Conservation (phyloP, 352 stramenopile species). For the Pythium dissimile region DNA sequence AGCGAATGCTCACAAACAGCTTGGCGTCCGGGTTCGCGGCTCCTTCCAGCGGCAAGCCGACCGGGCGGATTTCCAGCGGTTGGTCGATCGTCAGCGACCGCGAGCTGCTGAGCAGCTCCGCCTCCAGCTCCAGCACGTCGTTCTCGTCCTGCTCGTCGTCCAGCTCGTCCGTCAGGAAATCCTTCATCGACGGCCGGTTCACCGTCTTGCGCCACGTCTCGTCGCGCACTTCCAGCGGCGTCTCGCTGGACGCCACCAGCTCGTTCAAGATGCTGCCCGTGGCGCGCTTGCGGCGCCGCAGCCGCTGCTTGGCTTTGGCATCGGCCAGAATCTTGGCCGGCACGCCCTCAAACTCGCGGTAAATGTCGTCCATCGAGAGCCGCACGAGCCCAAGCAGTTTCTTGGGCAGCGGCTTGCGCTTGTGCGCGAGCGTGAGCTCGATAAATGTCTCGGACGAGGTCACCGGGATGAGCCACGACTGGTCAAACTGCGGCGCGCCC, state of each 20-base stretch:
- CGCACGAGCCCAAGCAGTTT: conserved; percentile 70
- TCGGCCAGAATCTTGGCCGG: conserved; percentile 68
- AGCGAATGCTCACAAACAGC: conserved; percentile 78
- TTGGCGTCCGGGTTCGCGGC: conserved; percentile 46
- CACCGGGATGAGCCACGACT: conserved; percentile 81
- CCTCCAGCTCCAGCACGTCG: conserved; percentile 64
- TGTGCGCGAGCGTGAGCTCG: conserved; percentile 80
- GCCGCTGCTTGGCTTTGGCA: conserved; percentile 61
- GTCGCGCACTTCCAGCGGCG: conserved; percentile 53
- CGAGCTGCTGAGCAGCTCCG: conserved; percentile 55
- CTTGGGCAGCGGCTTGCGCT: conserved; percentile 81
- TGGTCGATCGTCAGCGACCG: conserved; percentile 51
- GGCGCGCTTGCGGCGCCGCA: conserved; percentile 80
- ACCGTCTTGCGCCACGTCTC: conserved; percentile 66
- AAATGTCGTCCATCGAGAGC: conserved; percentile 85
- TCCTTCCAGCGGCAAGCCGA: conserved; percentile 45
- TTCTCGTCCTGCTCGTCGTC: conserved; percentile 32
- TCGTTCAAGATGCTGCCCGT: conserved; percentile 77
- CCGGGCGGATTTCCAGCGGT: conserved; percentile 44
- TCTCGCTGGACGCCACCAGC: conserved; percentile 34
- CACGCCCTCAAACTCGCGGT: conserved; percentile 73
- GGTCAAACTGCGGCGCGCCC: conserved; percentile 66
- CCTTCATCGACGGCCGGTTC: conserved; percentile 29
- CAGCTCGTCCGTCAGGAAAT: conserved; percentile 32
- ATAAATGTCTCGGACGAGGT: conserved; percentile 70